Evolutionary conservation across 2,329 filamentous ascomycete species (phyloP).

Genomic region (Fusarium praegraminearum): DNA sequence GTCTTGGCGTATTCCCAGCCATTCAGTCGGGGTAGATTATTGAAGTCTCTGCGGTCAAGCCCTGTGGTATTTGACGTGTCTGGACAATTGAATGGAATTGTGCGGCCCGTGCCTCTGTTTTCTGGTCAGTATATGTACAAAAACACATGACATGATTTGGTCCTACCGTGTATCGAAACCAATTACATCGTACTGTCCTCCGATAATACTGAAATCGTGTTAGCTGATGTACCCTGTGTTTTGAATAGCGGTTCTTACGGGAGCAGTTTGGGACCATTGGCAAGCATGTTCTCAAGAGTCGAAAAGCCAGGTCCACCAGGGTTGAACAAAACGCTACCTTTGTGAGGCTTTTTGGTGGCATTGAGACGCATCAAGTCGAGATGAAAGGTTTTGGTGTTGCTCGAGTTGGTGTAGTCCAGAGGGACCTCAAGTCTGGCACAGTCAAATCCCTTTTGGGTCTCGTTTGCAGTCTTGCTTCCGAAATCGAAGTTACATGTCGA

Average conservation of each 20-base stretch:
- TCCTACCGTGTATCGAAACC: slow-evolving; percentile 21
- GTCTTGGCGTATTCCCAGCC: background rate
- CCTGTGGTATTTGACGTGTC: background rate
- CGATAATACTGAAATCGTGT: slow-evolving; percentile 14
- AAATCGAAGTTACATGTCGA: slow-evolving; percentile 21
- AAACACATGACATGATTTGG: rapidly evolving
- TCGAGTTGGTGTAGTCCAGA: slow-evolving; percentile 54
- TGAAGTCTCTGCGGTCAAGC: slow-evolving; percentile 4
- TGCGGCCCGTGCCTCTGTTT: slow-evolving; percentile 11
- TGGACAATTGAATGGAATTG: slow-evolving; percentile 11
- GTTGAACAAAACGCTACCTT: slow-evolving; percentile 56
- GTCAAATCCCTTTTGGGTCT: slow-evolving; percentile 8
- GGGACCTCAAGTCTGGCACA: slow-evolving; percentile 56
- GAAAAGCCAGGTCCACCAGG: slow-evolving; percentile 53
- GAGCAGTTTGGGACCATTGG: rapidly evolving
- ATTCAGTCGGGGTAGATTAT: background rate
- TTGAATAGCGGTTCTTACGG: background rate
- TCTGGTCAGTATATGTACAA: background rate
- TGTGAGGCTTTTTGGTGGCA: slow-evolving; percentile 47
- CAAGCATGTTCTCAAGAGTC: slow-evolving; percentile 10
- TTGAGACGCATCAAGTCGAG: slow-evolving; percentile 52
- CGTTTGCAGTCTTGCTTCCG: background rate
- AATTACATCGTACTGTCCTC: slow-evolving; percentile 31
- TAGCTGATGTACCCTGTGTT: background rate
- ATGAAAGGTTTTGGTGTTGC: slow-evolving; percentile 45